Evolutionary conservation across 108 stramenopile genomes (phyloP).

Genomic region (Discostella stelligeroides): DNA sequence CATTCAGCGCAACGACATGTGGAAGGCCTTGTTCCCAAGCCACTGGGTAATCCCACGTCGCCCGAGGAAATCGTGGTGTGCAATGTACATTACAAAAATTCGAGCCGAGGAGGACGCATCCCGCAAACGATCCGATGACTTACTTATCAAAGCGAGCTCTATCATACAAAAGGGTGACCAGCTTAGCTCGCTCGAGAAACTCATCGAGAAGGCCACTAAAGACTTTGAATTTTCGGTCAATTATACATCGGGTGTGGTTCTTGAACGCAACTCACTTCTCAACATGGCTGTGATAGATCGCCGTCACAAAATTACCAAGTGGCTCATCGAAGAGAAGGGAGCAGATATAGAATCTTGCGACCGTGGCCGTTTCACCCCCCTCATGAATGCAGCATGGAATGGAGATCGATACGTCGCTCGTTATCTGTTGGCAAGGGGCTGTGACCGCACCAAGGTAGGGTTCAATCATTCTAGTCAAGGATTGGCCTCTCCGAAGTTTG

Average conservation of each 20-base stretch:
- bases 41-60: constrained; percentile 80
- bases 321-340: constrained; percentile 73
- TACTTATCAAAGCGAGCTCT: constrained; percentile 53
- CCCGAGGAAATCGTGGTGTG: constrained; percentile 81
- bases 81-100: constrained; percentile 65
- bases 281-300: constrained; percentile 79
- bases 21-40: constrained; percentile 64
- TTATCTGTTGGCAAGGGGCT: constrained; percentile 64
- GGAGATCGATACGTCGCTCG: constrained; percentile 72
- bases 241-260: constrained; percentile 76
- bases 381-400: constrained; percentile 79
- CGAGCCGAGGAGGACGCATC: constrained; percentile 52
- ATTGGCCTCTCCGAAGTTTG: constrained; percentile 68
- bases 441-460: constrained; percentile 64
- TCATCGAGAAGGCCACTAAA: constrained; percentile 57
- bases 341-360: constrained; percentile 80
- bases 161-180: constrained; percentile 70
- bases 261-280: constrained; percentile 79
- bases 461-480: constrained; percentile 68
- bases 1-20: constrained; percentile 60
- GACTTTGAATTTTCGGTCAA: constrained; percentile 74
- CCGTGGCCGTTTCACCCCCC: constrained; percentile 80
- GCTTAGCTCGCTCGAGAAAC: constrained; percentile 68
- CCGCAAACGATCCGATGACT: constrained; percentile 72
- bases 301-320: constrained; percentile 72